Evolutionary conservation across 192 early-diverging fungal genomes (phyloP).

Genomic region (Backusella australiensis): DNA sequence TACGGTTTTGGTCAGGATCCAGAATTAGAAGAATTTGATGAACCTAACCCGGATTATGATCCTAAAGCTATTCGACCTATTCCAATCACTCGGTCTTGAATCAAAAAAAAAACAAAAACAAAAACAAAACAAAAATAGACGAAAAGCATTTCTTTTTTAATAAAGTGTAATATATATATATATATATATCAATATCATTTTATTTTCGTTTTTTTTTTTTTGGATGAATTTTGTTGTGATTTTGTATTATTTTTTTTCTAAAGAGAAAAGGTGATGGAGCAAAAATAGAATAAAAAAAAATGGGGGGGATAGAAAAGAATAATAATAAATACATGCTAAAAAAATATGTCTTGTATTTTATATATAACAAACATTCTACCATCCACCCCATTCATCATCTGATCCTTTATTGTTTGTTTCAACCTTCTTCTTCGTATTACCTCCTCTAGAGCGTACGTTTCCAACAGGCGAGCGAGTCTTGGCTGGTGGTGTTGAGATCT

Average conservation of each 20-base stretch:
- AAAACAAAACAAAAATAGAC: too few species aligned
- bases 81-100: neutral
- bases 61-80: neutral
- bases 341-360: neutral
- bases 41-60: neutral
- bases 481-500: neutral
- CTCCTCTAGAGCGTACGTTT: constrained; percentile 2
- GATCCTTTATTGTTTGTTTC: neutral
- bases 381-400: constrained; percentile 15
- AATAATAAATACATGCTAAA: neutral
- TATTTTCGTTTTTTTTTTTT: neutral
- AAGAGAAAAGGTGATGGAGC: neutral
- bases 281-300: constrained; percentile 4
- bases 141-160: neutral
- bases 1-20: constrained; percentile 1
- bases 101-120: neutral
- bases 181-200: neutral
- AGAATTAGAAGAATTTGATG: neutral
- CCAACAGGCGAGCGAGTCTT: neutral
- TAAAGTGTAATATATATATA: constrained; percentile 10
- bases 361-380: neutral
- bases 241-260: neutral
- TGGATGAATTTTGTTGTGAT: neutral
- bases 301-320: too few species aligned
- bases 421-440: constrained; percentile 4